phyloP scores from a whole-genome alignment of 2,329 filamentous ascomycete species.

The Talaromyces sp. region DNA sequence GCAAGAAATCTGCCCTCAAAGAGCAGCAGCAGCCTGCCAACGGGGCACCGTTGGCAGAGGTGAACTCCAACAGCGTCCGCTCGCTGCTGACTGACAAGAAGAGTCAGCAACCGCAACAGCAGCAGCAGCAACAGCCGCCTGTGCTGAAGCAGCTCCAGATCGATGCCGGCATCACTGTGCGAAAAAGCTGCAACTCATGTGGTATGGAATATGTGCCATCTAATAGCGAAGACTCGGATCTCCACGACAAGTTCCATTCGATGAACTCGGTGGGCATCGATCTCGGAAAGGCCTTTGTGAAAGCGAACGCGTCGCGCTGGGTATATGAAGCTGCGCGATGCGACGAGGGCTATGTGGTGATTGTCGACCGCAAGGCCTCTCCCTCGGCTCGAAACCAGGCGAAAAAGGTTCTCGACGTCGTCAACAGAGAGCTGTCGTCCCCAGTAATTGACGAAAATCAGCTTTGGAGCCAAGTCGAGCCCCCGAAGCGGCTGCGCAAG shows the following conservation, averaged over 20 bases:
- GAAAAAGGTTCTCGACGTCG: constrained; percentile 57
- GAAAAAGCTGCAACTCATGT: constrained; percentile 56
- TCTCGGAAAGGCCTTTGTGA: constrained; percentile 54
- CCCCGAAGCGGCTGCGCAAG: constrained; percentile 33
- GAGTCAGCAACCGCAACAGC: constrained; percentile 8
- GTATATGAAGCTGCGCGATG: constrained; percentile 49
- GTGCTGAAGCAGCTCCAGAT: constrained; percentile 57
- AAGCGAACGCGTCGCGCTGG: constrained; percentile 48
- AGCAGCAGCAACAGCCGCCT: constrained; percentile 17
- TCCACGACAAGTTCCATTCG: constrained; percentile 62
- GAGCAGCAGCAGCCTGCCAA: constrained; percentile 19
- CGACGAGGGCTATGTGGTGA: constrained; percentile 51
- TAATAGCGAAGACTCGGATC: constrained; percentile 54
- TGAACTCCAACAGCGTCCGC: constrained; percentile 41
- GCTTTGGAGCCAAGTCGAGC: constrained; percentile 51
- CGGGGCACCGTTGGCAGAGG: constrained; percentile 40
- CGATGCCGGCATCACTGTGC: constrained; percentile 52
- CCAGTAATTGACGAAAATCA: constrained; percentile 54
- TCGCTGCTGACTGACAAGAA: constrained; percentile 35
- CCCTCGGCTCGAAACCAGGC: constrained; percentile 48
- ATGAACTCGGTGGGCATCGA: constrained; percentile 59
- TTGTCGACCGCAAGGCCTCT: constrained; percentile 53
- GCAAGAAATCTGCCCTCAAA: constrained; percentile 34
- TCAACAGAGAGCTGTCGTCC: constrained; percentile 59
- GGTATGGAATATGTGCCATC: constrained; percentile 65